These are phyloP conservation scores for Astrothelium macrocarpum DNA, from an alignment of 495 filamentous ascomycete genomes.

Conservation along the genomic window DNA sequence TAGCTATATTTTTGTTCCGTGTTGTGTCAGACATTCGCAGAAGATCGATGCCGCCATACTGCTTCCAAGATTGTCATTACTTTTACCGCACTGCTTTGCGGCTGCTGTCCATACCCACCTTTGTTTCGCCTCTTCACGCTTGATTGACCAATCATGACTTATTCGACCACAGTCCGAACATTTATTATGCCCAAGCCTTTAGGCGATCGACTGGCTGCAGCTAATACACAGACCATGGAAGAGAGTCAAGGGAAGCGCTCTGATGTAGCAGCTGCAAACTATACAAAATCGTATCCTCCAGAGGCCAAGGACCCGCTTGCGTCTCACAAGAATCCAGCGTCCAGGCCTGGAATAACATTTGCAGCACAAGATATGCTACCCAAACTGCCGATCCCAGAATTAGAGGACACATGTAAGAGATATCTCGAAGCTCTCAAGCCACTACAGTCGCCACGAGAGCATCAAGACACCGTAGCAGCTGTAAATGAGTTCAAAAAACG, in stretches of 20 bases:
- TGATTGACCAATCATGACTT: constrained; percentile 39
- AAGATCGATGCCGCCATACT: constrained; percentile 64
- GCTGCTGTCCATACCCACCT: constrained; percentile 68
- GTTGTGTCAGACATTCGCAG: constrained; percentile 10
- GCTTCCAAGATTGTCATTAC: constrained; percentile 79
- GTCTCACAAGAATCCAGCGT: constrained; percentile 31
- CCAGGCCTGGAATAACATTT: constrained; percentile 69
- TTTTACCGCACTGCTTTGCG: constrained; percentile 82
- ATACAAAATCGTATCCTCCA: constrained; percentile 34
- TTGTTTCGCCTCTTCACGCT: constrained; percentile 62
- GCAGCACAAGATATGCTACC: constrained; percentile 79
- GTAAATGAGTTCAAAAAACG: constrained; percentile 75
- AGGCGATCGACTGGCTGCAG: constrained; percentile 47
- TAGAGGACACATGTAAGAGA: constrained; percentile 67
- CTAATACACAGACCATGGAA: constrained; percentile 23
- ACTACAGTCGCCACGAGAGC: constrained; percentile 70
- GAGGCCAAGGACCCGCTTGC: constrained; percentile 37
- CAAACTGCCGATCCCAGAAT: constrained; percentile 89
- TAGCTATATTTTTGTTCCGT: not conserved
- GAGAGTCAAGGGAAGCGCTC: constrained; percentile 26
- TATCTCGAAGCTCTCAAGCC: constrained; percentile 76
- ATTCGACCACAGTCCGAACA: constrained; percentile 31
- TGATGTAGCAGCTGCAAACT: constrained; percentile 31
- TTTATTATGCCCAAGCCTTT: constrained; percentile 60
- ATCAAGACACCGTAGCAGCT: constrained; percentile 69